Evolutionary conservation across 2,329 filamentous ascomycete species (phyloP), one percentile per base, ranked within the genome.

Genomic region (Fusarium sororula): DNA sequence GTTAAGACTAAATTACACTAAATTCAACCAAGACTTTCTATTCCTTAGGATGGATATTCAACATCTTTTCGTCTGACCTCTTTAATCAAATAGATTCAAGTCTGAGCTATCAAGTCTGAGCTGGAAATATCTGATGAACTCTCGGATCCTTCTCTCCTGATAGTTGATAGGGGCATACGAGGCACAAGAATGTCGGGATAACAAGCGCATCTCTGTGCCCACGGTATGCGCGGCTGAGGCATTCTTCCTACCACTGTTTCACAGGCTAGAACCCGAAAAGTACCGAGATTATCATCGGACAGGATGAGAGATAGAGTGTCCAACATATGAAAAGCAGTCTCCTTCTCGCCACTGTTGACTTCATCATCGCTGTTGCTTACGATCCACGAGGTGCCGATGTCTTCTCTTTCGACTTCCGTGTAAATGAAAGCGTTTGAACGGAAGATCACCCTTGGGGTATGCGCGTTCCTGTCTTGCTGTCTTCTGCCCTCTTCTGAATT

Each of bases 351-450:
- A 7, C 47, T 26, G 4, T 30, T 8, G 1, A 28, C 30, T 26
- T 58, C 37, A 7, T 55, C 54, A 1, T 45, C 15, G 9, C 24
- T 35, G 5, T 50, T 20, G 9, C 37, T 47, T 6, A 63, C 15
- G 2, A 15, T 8, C 68, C 60, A 74, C 3, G 18, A 13, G 17
- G 22, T 10, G 4, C 56, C 56, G 2, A 69, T 51, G 2, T 74
- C 72, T 12, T 63, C 48, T 12, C 17, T 26, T 10, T 60, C 60
- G 10, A 69, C 72, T 60, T 74, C 68, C 0, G 57, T 51, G 5
- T 69, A 54, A 4, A 63, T 32, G 8, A 37, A 32, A 22, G 69
- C 42, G 10, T 14, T 17, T 1, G 72, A 74, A 5, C 59, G 57
- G 13, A 74, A 74, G 22, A 39, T 5, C 18, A 41, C 57, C 22